Percentiles rank a stretch among this genome's conserved stretches.
Evolutionary conservation across 495 filamentous ascomycete genomes (phyloP).

Genomic region (Penicillium desertorum): DNA sequence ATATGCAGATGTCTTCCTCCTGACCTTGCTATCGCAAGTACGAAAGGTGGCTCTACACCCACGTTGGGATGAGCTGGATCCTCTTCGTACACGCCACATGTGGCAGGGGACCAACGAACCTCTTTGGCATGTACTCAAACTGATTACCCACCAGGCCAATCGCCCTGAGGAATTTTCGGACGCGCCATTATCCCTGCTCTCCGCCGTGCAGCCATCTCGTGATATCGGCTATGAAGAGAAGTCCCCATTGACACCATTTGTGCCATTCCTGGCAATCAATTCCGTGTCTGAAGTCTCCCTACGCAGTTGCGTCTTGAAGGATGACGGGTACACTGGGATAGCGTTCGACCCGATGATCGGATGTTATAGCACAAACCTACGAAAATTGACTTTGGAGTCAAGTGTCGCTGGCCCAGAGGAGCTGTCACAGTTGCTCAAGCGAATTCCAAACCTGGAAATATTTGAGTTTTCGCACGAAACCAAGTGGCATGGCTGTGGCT

Average conservation of each 20-base stretch:
- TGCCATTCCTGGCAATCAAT: background rate
- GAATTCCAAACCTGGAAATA: conserved; percentile 15
- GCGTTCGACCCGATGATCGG: background rate
- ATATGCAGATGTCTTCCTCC: conserved; percentile 15
- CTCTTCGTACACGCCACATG: no score
- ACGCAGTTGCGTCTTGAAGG: background rate
- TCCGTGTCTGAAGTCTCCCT: background rate
- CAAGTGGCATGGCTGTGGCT: conserved; percentile 17
- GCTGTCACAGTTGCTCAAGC: conserved; percentile 6
- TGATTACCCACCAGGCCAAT: background rate
- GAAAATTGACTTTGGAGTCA: background rate
- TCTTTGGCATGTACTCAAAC: background rate
- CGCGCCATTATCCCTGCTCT: background rate
- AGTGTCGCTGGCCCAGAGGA: background rate
- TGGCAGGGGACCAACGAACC: background rate
- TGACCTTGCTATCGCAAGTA: conserved; percentile 14
- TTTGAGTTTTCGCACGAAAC: conserved; percentile 16
- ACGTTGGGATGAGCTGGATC: conserved; percentile 3
- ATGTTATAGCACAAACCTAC: background rate
- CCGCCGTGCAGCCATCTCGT: background rate
- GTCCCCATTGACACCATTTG: background rate
- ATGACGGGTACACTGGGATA: background rate
- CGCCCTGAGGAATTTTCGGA: background rate
- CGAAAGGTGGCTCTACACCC: conserved; percentile 10
- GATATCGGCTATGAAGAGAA: background rate